Evolutionary conservation across 2,329 filamentous ascomycete genomes (phyloP).

Genomic region (Exophiala oligosperma): DNA sequence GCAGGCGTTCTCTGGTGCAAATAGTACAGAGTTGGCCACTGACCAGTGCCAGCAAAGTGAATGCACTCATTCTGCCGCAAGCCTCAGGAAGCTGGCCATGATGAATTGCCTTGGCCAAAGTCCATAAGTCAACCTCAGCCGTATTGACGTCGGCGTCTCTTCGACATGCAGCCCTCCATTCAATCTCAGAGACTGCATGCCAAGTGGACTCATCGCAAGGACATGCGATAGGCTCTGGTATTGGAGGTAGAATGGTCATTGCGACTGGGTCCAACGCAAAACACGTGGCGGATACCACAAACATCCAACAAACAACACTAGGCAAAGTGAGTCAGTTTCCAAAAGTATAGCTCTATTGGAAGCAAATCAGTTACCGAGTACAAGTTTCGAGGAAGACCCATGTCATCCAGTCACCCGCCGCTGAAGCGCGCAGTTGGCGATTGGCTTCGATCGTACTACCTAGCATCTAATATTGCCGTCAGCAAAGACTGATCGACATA

Average conservation of each 20-base stretch:
- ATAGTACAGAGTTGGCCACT: background rate
- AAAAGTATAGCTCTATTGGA: background rate
- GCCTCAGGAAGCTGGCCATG: background rate
- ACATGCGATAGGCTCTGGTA: constrained; percentile 3
- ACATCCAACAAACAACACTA: constrained; percentile 13
- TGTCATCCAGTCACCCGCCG: constrained; percentile 1
- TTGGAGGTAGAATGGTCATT: constrained; percentile 4
- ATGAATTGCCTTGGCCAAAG: constrained; percentile 2
- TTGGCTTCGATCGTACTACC: background rate
- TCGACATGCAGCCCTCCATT: constrained; percentile 4
- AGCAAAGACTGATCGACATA: background rate
- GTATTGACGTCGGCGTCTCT: background rate
- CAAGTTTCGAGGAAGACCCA: constrained; percentile 9
- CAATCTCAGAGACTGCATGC: constrained; percentile 9
- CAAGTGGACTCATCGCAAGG: constrained; percentile 10
- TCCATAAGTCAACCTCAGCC: constrained; percentile 8
- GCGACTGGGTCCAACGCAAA: constrained; percentile 3
- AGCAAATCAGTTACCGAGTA: background rate
- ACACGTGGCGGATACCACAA: constrained; percentile 4
- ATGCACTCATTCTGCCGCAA: constrained; percentile 10
- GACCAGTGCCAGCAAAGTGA: constrained; percentile 9
- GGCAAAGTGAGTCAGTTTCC: too few species aligned
- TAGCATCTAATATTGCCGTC: background rate
- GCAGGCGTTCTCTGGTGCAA: constrained; percentile 7
- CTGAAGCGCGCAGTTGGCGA: background rate